Evolutionary conservation across 495 filamentous ascomycete species (phyloP), one percentile per base, ranked within the genome.

Genomic region (Podospora sp.): DNA sequence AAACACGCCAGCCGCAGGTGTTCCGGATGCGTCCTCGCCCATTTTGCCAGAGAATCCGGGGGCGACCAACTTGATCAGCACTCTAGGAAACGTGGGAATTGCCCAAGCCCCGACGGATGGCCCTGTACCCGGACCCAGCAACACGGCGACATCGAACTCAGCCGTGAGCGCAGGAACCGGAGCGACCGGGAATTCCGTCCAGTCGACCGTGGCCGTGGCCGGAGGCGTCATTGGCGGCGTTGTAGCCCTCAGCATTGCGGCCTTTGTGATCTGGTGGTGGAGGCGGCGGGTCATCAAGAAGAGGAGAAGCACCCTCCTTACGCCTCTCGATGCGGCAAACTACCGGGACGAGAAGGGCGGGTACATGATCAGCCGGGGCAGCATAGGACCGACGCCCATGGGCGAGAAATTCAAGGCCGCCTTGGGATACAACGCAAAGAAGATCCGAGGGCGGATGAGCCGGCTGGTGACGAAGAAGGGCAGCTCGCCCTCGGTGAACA

Each of bases 171-270:
- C 70, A 20, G 60, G 66, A 14, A 58, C 68, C 21, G 59, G 57
- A 26, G 49, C 65, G 27, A 70, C 69, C 56, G 68, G 50, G 70
- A 73, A 73, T 63, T 66, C 73, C 7, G 75, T 71, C 20, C 71
- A 73, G n/a, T 77, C 78, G 49, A 80, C 79, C 6, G 70, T 79
- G 51, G 78, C 78, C 16, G 76, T 86, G 46, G 80, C 82, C 3
- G 83, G 77, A 9, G 82, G 83, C 6, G 83, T 86, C 22, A 69
- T 84, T n/a, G 84, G 84, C 14, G 79, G 80, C 5, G 72, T 84
- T 12, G 77, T 79, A 18, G 69, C 79, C 35, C 65, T 86, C 68
- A 78, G 78, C 51, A 61, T 85, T 0, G 65, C 84, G 29, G 82
- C 72, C 6, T 80, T 85, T 55, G 27, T 84, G 1, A 64, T 85